phyloP scores from a whole-genome alignment of 352 stramenopile species.

The Pythium guiyangense region DNA sequence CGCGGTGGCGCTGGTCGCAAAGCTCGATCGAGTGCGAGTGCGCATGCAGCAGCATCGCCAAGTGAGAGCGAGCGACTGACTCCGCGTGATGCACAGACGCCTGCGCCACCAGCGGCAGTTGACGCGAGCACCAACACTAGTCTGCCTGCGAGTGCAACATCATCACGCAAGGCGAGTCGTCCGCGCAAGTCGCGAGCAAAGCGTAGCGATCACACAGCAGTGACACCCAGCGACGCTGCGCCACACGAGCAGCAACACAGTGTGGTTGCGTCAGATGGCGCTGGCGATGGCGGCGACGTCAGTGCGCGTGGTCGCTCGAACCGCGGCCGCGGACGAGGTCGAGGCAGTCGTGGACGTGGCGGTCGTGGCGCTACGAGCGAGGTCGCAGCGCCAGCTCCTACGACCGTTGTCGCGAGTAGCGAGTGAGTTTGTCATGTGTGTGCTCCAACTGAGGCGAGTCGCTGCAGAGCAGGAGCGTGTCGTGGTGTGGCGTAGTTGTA shows the following conservation, averaged over 20 bases:
- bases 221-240: not conserved
- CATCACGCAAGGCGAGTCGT: conserved; percentile 6
- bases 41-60: not conserved
- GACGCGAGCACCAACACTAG: not conserved
- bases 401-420: conserved; percentile 6
- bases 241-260: not conserved
- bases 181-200: conserved; percentile 6
- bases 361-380: conserved; percentile 6
- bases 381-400: conserved; percentile 2
- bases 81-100: not conserved
- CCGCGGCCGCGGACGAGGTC: conserved; percentile 23
- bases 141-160: no score
- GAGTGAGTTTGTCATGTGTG: conserved; percentile 1
- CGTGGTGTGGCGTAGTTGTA: not conserved
- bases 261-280: not conserved
- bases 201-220: no score
- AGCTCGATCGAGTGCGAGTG: conserved; percentile 11
- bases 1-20: conserved; percentile 12
- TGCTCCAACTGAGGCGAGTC: not conserved
- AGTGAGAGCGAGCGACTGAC: not conserved
- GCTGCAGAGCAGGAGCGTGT: not conserved
- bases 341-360: conserved; percentile 20
- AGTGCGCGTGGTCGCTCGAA: not conserved
- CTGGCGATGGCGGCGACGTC: conserved; percentile 1
- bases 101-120: not conserved